Percentiles rank a stretch among this genome's conserved stretches.
phyloP scores from a whole-genome alignment of 768 basidiomycete species.

The Leccinum rimulosum region DNA sequence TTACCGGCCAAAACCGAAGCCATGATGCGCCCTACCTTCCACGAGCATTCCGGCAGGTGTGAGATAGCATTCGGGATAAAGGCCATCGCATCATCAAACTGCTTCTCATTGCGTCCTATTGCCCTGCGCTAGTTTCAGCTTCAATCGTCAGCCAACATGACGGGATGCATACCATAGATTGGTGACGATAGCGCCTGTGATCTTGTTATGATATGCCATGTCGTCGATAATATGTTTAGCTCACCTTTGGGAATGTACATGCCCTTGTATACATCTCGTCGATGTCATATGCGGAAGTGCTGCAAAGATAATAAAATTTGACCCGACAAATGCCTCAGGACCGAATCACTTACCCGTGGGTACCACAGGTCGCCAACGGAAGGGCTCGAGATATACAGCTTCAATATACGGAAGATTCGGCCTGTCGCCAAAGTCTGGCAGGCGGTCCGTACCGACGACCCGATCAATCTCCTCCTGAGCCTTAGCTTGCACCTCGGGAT shows the following conservation, averaged over 20 bases:
- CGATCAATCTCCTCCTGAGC: constrained; percentile 33
- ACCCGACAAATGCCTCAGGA: not conserved
- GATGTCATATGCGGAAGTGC: constrained; percentile 24
- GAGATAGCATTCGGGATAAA: constrained; percentile 61
- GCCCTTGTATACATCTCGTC: constrained; percentile 26
- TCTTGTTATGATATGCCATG: not conserved
- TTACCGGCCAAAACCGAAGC: constrained; percentile 30
- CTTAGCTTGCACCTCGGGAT: constrained; percentile 31
- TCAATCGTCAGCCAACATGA: not conserved
- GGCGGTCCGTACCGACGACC: constrained; percentile 29
- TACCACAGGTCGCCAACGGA: constrained; percentile 31
- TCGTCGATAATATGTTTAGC: not conserved
- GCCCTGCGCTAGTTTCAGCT: constrained; percentile 31
- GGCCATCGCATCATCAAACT: constrained; percentile 49
- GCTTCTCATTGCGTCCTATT: constrained; percentile 47
- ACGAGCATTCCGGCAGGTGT: constrained; percentile 14
- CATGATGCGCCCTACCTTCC: not conserved
- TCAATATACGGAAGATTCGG: constrained; percentile 31
- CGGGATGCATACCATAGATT: constrained; percentile 23
- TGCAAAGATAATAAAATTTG: not conserved
- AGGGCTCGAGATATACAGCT: constrained; percentile 30
- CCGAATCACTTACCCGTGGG: constrained; percentile 25
- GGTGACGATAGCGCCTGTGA: constrained; percentile 20
- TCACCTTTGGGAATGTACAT: constrained; percentile 32
- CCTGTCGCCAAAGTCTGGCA: constrained; percentile 30